phyloP scores from a whole-genome alignment of 2,329 filamentous ascomycete species.

The Aspergillus brasiliensis region DNA sequence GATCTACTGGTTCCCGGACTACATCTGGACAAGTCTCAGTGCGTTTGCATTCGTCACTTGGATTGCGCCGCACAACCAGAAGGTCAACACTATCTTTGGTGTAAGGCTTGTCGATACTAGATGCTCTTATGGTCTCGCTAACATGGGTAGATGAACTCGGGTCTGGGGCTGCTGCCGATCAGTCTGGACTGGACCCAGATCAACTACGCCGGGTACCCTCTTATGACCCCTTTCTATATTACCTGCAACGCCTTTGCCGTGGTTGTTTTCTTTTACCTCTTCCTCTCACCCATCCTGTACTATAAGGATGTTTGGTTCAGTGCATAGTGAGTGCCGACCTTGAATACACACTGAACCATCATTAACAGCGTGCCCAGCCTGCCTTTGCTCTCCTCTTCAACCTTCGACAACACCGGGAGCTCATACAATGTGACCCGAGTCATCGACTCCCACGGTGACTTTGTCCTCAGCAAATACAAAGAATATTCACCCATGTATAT shows the following conservation, averaged over 20 bases:
- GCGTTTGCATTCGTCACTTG: slow-evolving; percentile 51
- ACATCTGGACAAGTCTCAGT: slow-evolving; percentile 52
- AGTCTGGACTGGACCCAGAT: slow-evolving; percentile 51
- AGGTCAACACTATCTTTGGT: slow-evolving; percentile 31
- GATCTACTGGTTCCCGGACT: slow-evolving; percentile 55
- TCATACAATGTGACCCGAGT: slow-evolving; percentile 35
- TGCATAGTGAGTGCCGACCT: slow-evolving; percentile 26
- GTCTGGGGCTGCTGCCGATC: slow-evolving; percentile 39
- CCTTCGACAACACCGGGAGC: slow-evolving; percentile 36
- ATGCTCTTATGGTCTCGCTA: not conserved
- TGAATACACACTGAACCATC: not conserved
- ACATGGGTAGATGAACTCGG: slow-evolving; percentile 24
- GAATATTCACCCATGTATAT: slow-evolving; percentile 44
- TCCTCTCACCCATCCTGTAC: slow-evolving; percentile 54
- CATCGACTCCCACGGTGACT: slow-evolving; percentile 30
- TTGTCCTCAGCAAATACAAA: slow-evolving; percentile 42
- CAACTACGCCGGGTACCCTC: slow-evolving; percentile 31
- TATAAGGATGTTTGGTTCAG: slow-evolving; percentile 57
- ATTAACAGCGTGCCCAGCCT: slow-evolving; percentile 20
- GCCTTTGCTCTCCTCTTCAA: slow-evolving; percentile 32
- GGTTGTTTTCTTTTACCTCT: slow-evolving; percentile 57
- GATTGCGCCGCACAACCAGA: slow-evolving; percentile 48
- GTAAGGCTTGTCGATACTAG: slow-evolving; percentile 6
- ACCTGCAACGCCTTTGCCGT: slow-evolving; percentile 60
- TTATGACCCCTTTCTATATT: slow-evolving; percentile 43